Evolutionary conservation across 73 alveolate genomes (phyloP), one percentile per base, ranked within the genome.

Genomic region (Breviolum minutum): DNA sequence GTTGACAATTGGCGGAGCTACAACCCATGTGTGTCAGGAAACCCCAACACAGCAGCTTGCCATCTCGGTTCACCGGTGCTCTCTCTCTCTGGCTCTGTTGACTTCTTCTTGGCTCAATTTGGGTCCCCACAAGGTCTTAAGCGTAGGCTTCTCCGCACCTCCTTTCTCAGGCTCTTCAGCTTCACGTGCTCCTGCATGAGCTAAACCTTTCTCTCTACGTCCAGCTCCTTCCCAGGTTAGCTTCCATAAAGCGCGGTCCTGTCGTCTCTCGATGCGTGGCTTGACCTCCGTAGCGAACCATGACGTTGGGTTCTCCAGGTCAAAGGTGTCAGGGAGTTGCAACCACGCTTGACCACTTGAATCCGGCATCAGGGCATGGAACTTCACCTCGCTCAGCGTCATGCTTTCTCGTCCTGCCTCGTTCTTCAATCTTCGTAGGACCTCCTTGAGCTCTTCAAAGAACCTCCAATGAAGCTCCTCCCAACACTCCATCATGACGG

Each of bases 391-490:
- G 0, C 11, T 6, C 24, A 63, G 17, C 20, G 69, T 63, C 83
- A 87, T 63, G 19, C 63, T 29, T 5, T 87, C 95, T 0, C 82
- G 16, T 17, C 95, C 82, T 8, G n/a, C 64, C 6, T 29, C 6
- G 22, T 19, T 0, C 64, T 64, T 63, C 69, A 87, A 29, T 66
- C 40, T 87, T 30, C 95, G 0, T 26, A n/a, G 40, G 63, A 29
- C 92, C 29, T 6, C n/a, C 76, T 83, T 83, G 62, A 83, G 62
- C 76, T 83, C 92, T n/a, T 83, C 76, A 3, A 60, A 0, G 63
- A 83, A 83, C 11, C 92, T 20, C 92, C 92, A 83, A 5, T 83
- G 92, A 2, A 30, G 40, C 24, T 68, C 95, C 66, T 63, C 95
- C 83, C 95, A 63, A 2, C 14, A 13, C 54, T 87, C 79, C 24